Percentiles rank a stretch among this genome's conserved stretches.
phyloP scores from a whole-genome alignment of 2,329 filamentous ascomycete genomes.

The Sporothrix globosa region DNA sequence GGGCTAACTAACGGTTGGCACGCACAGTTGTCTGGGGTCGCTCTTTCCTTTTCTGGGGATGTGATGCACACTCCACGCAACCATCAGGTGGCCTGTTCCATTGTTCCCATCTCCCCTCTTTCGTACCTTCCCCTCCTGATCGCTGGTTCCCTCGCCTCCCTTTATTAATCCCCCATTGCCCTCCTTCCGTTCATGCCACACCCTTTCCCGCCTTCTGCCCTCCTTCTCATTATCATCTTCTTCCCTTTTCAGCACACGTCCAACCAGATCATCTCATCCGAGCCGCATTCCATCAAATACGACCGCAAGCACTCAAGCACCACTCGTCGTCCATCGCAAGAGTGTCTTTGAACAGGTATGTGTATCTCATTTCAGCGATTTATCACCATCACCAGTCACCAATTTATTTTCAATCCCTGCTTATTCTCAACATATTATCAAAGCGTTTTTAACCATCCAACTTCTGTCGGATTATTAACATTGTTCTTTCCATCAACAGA shows the following conservation, averaged over 20 bases:
- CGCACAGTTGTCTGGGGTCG: constrained; percentile 1
- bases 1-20: constrained; percentile 10
- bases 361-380: neutral
- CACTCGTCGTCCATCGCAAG: neutral
- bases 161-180: constrained; percentile 14
- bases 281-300: constrained; percentile 24
- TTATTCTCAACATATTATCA: neutral
- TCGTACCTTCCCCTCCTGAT: constrained; percentile 16
- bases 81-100: constrained; percentile 15
- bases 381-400: neutral
- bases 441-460: too few species aligned
- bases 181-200: constrained; percentile 7
- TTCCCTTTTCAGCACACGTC: constrained; percentile 14
- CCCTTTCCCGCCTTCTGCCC: neutral
- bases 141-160: neutral
- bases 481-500: neutral
- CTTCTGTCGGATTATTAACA: neutral
- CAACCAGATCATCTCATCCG: constrained; percentile 10
- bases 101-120: constrained; percentile 18
- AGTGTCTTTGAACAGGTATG: constrained; percentile 22
- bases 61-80: neutral
- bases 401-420: neutral
- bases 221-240: neutral
- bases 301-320: neutral
- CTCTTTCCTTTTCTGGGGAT: constrained; percentile 10